Conservation (phyloP, 2,329 filamentous ascomycete genomes). For the Nannizziopsis arthrosporioides region DNA sequence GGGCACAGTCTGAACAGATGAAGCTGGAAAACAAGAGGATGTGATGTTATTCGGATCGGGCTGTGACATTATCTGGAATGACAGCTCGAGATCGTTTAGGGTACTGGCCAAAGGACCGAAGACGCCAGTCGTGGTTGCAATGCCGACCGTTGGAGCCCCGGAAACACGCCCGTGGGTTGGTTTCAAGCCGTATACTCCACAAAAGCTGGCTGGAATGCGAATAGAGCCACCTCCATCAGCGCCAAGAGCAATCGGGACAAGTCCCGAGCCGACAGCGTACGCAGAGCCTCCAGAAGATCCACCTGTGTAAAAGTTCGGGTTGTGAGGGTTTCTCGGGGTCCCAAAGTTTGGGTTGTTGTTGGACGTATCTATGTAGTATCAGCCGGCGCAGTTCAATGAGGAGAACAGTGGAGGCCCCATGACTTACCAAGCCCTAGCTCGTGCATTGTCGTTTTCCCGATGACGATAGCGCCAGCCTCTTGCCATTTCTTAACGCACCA, state of each 20-base stretch:
- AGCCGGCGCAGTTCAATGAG: background rate
- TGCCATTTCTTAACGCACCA: constrained; percentile 63
- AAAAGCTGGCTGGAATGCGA: constrained; percentile 62
- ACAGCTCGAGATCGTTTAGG: constrained; percentile 64
- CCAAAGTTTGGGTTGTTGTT: constrained; percentile 68
- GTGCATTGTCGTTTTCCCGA: constrained; percentile 71
- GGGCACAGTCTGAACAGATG: constrained; percentile 34
- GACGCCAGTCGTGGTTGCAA: constrained; percentile 53
- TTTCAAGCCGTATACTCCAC: constrained; percentile 73
- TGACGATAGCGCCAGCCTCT: constrained; percentile 60
- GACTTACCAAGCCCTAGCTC: constrained; percentile 57
- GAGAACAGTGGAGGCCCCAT: background rate
- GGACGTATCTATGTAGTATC: constrained; percentile 48
- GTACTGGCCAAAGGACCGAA: constrained; percentile 64
- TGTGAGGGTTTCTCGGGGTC: constrained; percentile 67
- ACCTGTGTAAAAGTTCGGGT: constrained; percentile 63
- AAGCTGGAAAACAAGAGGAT: constrained; percentile 50
- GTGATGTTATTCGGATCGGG: constrained; percentile 54
- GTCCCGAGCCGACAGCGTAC: constrained; percentile 56
- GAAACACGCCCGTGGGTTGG: constrained; percentile 60
- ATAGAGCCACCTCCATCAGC: constrained; percentile 67
- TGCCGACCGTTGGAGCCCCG: constrained; percentile 45
- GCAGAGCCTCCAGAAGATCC: constrained; percentile 69
- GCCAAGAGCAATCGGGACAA: constrained; percentile 61
- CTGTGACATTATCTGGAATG: constrained; percentile 68